phyloP scores from a whole-genome alignment of 192 early-diverging fungal species.

The Backusella parvicylindrica region DNA sequence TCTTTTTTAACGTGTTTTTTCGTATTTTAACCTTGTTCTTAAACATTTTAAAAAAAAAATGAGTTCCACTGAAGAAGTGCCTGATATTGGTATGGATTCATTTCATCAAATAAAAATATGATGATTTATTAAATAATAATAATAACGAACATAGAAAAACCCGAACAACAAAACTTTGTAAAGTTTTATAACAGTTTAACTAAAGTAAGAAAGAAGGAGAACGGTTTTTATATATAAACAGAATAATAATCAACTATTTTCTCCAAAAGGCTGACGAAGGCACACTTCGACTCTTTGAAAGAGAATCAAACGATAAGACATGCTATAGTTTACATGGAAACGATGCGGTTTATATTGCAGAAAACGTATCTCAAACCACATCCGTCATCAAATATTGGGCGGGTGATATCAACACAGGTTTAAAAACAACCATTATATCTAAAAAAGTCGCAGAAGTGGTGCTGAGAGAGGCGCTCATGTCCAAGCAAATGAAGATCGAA shows the following conservation, averaged over 20 bases:
- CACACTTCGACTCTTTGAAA: conserved; percentile 70
- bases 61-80: conserved; percentile 3
- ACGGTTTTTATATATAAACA: too few relatives aligned
- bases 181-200: conserved; percentile 44
- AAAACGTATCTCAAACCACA: conserved; percentile 85
- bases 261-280: conserved; percentile 45
- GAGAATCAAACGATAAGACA: conserved; percentile 53
- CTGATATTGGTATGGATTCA: conserved; percentile 9
- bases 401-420: conserved; percentile 49
- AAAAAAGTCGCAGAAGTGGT: conserved; percentile 72
- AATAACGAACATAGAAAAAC: conserved; percentile 33
- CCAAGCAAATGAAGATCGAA: conserved; percentile 74
- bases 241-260: too few relatives aligned
- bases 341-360: conserved; percentile 86
- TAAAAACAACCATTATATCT: conserved; percentile 79
- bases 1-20: conserved; percentile 1
- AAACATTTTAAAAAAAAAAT: neutral
- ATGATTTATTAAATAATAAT: neutral
- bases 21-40: neutral
- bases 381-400: conserved; percentile 90
- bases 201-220: neutral
- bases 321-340: conserved; percentile 90
- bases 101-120: neutral
- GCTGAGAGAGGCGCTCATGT: conserved; percentile 75
- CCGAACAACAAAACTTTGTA: conserved; percentile 51